A percentile compares a stretch with the other conserved stretches of the same genome.
phyloP scores from a whole-genome alignment of 2,329 filamentous ascomycete species.

The Aspergillus fumigatiaffinis region DNA sequence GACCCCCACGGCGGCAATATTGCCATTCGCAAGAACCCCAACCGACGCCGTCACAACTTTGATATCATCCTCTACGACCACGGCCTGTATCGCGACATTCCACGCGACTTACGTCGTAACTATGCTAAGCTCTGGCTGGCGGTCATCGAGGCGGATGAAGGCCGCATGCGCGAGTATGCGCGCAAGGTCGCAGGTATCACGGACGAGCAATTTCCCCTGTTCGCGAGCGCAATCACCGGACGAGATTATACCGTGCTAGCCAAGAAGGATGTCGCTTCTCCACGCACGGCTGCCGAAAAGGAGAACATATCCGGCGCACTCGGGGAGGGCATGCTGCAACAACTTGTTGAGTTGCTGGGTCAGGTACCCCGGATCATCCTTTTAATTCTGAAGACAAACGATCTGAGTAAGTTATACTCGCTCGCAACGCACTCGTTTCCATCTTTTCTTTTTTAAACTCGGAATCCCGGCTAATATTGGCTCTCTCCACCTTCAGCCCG shows the following conservation, averaged over 20 bases:
- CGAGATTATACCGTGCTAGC: slow-evolving; percentile 78
- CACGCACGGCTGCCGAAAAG: slow-evolving; percentile 72
- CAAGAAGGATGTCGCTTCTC: slow-evolving; percentile 51
- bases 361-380: slow-evolving; percentile 89
- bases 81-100: slow-evolving; percentile 91
- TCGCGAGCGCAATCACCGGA: slow-evolving; percentile 93
- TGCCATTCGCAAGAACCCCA: slow-evolving; percentile 74
- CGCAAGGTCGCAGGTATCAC: slow-evolving; percentile 83
- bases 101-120: slow-evolving; percentile 68
- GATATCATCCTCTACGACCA: slow-evolving; percentile 97
- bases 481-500: slow-evolving; percentile 50
- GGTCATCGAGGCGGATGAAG: slow-evolving; percentile 84
- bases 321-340: slow-evolving; percentile 81
- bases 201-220: slow-evolving; percentile 88
- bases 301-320: slow-evolving; percentile 79
- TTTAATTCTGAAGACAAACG: slow-evolving; percentile 95
- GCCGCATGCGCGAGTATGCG: slow-evolving; percentile 81
- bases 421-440: background rate
- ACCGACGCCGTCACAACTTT: slow-evolving; percentile 68
- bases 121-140: slow-evolving; percentile 98
- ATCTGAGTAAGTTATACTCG: slow-evolving; percentile 60
- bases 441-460: background rate
- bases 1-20: slow-evolving; percentile 97
- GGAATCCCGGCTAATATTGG: slow-evolving; percentile 1
- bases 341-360: slow-evolving; percentile 82